Percentiles rank a stretch among this genome's conserved stretches.
Evolutionary conservation across 306 rosid species (phyloP).

Genomic region (Lablab purpureus): DNA sequence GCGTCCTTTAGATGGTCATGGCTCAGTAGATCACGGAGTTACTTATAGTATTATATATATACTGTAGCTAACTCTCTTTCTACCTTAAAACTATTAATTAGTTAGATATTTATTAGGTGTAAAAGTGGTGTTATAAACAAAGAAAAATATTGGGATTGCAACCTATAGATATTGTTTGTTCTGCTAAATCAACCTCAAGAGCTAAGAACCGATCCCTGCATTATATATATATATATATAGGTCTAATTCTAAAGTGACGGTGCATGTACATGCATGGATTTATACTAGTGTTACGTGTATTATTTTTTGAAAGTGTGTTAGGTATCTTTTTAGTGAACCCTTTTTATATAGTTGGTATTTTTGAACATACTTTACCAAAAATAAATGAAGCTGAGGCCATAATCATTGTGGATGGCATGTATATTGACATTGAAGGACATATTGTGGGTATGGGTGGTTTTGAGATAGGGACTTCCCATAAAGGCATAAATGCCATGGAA

Average conservation of each 20-base stretch:
- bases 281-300: background rate
- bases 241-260: constrained; percentile 2
- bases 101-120: constrained; percentile 32
- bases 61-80: constrained; percentile 16
- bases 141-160: constrained; percentile 52
- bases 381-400: constrained; percentile 21
- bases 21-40: constrained; percentile 36
- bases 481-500: constrained; percentile 49
- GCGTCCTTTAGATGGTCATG: constrained; percentile 58
- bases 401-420: constrained; percentile 6
- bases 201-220: no score
- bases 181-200: background rate
- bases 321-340: constrained; percentile 16
- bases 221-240: background rate
- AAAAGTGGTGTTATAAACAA: constrained; percentile 34
- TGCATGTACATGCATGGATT: constrained; percentile 51
- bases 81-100: constrained; percentile 18
- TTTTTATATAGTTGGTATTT: background rate
- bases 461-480: constrained; percentile 44
- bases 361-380: background rate
- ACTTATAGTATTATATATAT: constrained; percentile 13
- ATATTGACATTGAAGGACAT: constrained; percentile 39
- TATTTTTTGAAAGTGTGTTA: background rate
- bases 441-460: constrained; percentile 49
- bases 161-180: background rate